Evolutionary conservation across 2,329 filamentous ascomycete genomes (phyloP), one percentile per base, ranked within the genome.

Genomic region (Zasmidium cellare): DNA sequence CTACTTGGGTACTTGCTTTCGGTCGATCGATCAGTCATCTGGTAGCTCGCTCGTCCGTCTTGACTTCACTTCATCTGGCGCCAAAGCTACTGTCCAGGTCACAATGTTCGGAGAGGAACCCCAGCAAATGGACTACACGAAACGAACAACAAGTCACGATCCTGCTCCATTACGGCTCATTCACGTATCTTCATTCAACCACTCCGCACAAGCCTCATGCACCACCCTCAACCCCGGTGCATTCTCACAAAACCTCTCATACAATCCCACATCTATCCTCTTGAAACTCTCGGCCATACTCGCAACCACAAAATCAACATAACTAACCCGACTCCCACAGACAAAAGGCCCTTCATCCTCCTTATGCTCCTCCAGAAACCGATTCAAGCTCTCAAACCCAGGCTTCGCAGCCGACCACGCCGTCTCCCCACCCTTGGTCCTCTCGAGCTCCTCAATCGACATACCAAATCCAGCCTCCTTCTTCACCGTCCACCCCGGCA

Each of bases 231-330:
- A 38, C 18, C 51, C 54, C 38, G 52, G 28, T 45, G 53, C 48
- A 28, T 46, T 23, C 22, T 45, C 14, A 18, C 55, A 25, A 19
- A 61, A 31, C 28, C 55, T 51, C 45, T 61, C 59, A 53, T 47
- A 65, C 35, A 66, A 14, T 28, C 59, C 65, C 46, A 46, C 46
- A 3, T 56, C 59, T 41, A 70, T 65, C 49, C 60, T 58, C 48
- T 24, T 52, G 28, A 61, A 49, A 16, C 56, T 46, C 57, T 68
- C 65, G 18, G 65, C 47, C 54, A 67, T 38, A n/a, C 53, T 59
- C 6, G 53, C 63, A n/a, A 69, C 28, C 3, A 68, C 48, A 47
- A 68, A 65, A 55, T 69, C 67, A 11, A 53, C 65, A 60, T 67
- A 70, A 41, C 57, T 60, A 5, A 64, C 57, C 51, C 61, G 19